A percentile compares a stretch with the other conserved stretches of the same genome.
Evolutionary conservation across 2,329 filamentous ascomycete species (phyloP).

Genomic region (Berkeleyomyces rouxiae): DNA sequence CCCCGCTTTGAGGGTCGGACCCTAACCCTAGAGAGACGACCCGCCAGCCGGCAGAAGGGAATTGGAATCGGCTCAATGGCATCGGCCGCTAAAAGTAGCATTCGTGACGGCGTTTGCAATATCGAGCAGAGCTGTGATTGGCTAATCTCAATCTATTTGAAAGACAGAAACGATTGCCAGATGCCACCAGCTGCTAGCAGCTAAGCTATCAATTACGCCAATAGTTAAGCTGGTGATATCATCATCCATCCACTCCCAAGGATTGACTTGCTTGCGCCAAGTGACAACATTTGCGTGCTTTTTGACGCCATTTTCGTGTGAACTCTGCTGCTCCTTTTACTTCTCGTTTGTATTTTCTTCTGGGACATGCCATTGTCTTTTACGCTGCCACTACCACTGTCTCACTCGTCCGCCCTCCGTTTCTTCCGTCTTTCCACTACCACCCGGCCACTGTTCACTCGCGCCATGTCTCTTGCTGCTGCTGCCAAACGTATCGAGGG

Average conservation of each 20-base stretch:
- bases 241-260: background rate
- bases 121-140: background rate
- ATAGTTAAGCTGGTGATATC: background rate
- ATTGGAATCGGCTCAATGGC: background rate
- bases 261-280: background rate
- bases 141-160: background rate
- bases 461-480: slow-evolving; percentile 40
- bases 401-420: background rate
- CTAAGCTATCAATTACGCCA: background rate
- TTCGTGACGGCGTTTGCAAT: background rate
- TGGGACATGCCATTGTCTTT: slow-evolving; percentile 1
- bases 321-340: background rate
- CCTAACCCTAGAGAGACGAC: background rate
- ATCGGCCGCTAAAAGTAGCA: background rate
- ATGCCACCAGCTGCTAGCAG: background rate
- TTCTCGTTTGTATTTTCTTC: background rate
- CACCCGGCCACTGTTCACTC: slow-evolving; percentile 5
- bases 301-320: background rate
- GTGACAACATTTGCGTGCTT: background rate
- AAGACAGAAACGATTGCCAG: too few relatives aligned
- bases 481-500: slow-evolving; percentile 71
- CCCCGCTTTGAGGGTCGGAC: background rate
- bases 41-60: background rate
- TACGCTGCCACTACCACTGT: background rate
- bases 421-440: background rate